Conservation (phyloP, 2,329 filamentous ascomycete species). For the Paecilomyces niveus region DNA sequence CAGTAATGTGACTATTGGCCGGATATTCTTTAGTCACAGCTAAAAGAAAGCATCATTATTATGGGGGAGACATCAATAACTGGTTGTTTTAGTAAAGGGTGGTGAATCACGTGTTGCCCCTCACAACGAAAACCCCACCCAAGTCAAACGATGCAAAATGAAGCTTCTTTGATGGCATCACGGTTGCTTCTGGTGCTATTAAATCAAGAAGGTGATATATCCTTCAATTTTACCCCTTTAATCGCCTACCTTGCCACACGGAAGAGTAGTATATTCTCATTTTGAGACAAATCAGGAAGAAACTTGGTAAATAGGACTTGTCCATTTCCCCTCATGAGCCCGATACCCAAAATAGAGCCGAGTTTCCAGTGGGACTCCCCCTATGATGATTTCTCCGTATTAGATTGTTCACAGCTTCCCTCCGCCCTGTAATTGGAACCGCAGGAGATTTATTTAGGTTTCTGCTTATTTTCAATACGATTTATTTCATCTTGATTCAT, state of each 20-base stretch:
- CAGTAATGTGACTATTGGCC: too few species aligned
- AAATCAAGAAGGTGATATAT: not conserved
- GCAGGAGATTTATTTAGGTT: not conserved
- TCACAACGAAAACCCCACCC: slow-evolving; percentile 5
- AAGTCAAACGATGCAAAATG: slow-evolving; percentile 18
- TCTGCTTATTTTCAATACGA: not conserved
- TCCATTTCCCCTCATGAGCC: not conserved
- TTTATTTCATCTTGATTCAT: not conserved
- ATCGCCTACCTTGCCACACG: not conserved
- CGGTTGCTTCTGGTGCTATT: not conserved
- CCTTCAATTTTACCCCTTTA: not conserved
- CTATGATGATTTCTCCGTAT: not conserved
- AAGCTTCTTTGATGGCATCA: slow-evolving; percentile 10
- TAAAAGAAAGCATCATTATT: not conserved
- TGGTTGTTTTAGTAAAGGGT: not conserved
- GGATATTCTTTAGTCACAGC: too few species aligned
- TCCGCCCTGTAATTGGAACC: not conserved
- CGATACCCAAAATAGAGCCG: not conserved
- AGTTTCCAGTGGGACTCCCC: not conserved
- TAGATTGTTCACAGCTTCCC: not conserved
- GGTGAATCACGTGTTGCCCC: not conserved
- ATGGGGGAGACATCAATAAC: not conserved
- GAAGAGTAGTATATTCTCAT: not conserved
- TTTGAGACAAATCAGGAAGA: not conserved
- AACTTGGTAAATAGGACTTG: not conserved